A percentile compares a stretch with the other conserved stretches of the same genome.
These are phyloP conservation scores for Aspergillus kassunensis DNA, from an alignment of 495 filamentous ascomycete species.

Conservation along the genomic window DNA sequence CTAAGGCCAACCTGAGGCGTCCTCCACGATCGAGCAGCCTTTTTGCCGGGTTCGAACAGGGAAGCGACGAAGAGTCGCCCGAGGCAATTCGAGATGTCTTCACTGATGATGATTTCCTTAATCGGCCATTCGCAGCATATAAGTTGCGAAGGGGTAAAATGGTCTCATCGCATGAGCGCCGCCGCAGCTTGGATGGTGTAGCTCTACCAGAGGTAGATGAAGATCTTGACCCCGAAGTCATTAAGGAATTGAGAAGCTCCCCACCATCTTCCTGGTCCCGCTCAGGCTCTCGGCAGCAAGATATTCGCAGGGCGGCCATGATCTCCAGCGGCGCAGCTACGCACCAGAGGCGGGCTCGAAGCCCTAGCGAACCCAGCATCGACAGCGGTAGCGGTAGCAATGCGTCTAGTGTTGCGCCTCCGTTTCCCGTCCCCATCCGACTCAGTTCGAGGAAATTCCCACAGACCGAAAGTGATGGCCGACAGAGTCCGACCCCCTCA, in stretches of 20 bases:
- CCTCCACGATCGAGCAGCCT: constrained; percentile 75
- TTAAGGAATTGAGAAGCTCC: constrained; percentile 2
- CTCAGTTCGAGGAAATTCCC: constrained; percentile 79
- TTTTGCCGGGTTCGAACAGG: constrained; percentile 78
- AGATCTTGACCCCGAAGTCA: constrained; percentile 32
- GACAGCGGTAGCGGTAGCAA: constrained; percentile 43
- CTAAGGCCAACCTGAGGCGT: constrained; percentile 55
- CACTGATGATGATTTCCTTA: constrained; percentile 43
- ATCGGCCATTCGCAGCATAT: constrained; percentile 42
- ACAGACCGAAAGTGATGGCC: constrained; percentile 69
- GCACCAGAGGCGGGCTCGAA: constrained; percentile 65
- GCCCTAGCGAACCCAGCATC: constrained; percentile 67
- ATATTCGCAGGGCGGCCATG: constrained; percentile 62
- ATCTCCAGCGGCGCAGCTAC: constrained; percentile 72
- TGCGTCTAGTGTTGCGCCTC: constrained; percentile 50
- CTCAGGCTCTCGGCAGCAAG: constrained; percentile 41
- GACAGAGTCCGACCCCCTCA: constrained; percentile 70
- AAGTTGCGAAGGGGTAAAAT: constrained; percentile 41
- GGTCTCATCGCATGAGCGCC: constrained; percentile 33
- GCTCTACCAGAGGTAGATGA: constrained; percentile 40
- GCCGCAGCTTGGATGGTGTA: constrained; percentile 32
- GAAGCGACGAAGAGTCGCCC: constrained; percentile 45
- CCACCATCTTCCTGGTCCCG: constrained; percentile 19
- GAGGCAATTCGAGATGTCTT: constrained; percentile 43
- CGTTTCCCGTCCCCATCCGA: constrained; percentile 87